These are phyloP conservation scores for Aphanoascus verrucosus DNA, from an alignment of 2,329 filamentous ascomycete genomes.

Conservation along the genomic window DNA sequence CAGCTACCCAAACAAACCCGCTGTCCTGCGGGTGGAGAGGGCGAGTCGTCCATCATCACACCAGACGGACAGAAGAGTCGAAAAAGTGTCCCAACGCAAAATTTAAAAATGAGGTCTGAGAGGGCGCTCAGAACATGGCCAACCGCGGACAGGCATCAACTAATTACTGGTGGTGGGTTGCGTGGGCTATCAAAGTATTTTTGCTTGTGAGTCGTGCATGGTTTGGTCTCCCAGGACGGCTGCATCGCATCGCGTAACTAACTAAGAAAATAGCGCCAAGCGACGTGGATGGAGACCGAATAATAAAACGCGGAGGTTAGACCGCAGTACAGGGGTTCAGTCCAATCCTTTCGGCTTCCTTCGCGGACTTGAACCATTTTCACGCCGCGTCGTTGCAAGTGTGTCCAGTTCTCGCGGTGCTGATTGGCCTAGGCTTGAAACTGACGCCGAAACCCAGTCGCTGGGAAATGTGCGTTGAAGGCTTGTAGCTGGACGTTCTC, in stretches of 20 bases:
- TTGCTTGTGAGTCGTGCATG: constrained; percentile 9
- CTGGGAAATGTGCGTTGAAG: background rate
- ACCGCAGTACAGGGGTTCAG: constrained; percentile 7
- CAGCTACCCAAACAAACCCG: constrained; percentile 1
- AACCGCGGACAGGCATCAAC: background rate
- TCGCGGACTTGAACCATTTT: background rate
- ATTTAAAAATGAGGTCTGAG: background rate
- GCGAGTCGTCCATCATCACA: background rate
- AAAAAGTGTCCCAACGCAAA: background rate
- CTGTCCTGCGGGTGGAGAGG: background rate
- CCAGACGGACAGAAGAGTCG: background rate
- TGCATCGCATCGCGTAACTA: background rate
- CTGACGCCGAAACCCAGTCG: constrained; percentile 3
- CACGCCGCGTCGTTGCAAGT: background rate
- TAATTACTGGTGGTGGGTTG: too few species aligned
- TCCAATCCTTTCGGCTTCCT: background rate
- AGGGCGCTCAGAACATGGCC: background rate
- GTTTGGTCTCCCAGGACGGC: background rate
- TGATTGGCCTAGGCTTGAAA: constrained; percentile 1
- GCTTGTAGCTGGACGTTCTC: background rate
- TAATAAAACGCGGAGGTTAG: constrained; percentile 6
- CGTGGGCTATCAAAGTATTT: background rate
- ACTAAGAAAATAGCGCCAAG: background rate
- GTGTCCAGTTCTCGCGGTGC: background rate
- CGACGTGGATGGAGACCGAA: background rate